These are phyloP conservation scores for Aspergillus sclerotioniger DNA, from an alignment of 495 filamentous ascomycete genomes.

Conservation along the genomic window DNA sequence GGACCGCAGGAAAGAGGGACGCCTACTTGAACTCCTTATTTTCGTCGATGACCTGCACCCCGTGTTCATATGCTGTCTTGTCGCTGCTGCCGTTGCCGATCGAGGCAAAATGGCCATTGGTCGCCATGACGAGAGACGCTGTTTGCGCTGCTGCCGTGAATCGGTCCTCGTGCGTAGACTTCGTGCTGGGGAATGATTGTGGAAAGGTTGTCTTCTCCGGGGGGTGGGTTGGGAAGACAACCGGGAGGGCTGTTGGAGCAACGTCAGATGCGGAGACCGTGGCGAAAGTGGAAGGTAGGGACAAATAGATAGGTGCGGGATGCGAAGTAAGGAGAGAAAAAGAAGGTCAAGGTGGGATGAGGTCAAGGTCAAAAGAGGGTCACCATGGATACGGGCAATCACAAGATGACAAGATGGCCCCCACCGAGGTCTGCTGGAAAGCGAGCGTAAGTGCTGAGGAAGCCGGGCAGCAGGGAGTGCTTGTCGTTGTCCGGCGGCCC, in stretches of 20 bases:
- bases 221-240: neutral
- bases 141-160: constrained; percentile 35
- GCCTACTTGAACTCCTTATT: constrained; percentile 92
- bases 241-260: neutral
- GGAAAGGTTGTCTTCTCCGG: neutral
- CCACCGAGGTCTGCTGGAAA: constrained; percentile 18
- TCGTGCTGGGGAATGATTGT: constrained; percentile 3
- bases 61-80: constrained; percentile 74
- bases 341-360: constrained; percentile 8
- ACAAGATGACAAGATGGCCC: constrained; percentile 17
- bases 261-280: constrained; percentile 23
- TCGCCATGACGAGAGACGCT: constrained; percentile 61
- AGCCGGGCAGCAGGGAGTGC: constrained; percentile 5
- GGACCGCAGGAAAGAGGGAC: constrained; percentile 14
- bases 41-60: constrained; percentile 94
- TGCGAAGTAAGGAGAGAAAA: constrained; percentile 12
- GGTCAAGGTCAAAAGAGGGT: constrained; percentile 15
- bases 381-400: constrained; percentile 15
- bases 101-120: constrained; percentile 87
- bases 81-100: constrained; percentile 65
- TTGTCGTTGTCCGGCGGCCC: constrained; percentile 5
- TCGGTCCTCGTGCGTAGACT: no score
- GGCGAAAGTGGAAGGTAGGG: constrained; percentile 18
- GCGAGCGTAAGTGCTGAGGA: neutral
- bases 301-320: constrained; percentile 8